These are phyloP conservation scores for Clonostachys rosea DNA, from an alignment of 2,329 filamentous ascomycete species.

Conservation along the genomic window DNA sequence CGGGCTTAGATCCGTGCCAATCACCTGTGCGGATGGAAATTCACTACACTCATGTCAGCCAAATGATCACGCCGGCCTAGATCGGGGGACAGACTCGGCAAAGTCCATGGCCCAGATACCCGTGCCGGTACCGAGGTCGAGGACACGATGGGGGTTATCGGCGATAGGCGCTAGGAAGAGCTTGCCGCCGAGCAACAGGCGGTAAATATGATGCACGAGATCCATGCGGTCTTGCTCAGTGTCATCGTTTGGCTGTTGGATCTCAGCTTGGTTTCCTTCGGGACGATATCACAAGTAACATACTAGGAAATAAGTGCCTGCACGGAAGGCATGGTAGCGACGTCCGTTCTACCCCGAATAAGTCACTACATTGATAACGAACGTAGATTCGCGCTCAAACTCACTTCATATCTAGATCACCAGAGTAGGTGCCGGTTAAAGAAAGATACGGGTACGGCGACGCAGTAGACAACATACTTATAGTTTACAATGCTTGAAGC, in stretches of 20 bases:
- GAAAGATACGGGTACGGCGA: too few relatives aligned
- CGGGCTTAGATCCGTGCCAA: constrained; percentile 32
- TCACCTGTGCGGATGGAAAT: constrained; percentile 20
- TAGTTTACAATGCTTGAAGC: too few relatives aligned
- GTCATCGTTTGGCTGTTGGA: constrained; percentile 20
- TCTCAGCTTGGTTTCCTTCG: too few relatives aligned
- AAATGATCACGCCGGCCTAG: neutral
- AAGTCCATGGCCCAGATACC: constrained; percentile 25
- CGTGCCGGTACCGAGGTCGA: constrained; percentile 39
- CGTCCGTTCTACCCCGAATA: too few relatives aligned
- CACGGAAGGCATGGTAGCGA: too few relatives aligned
- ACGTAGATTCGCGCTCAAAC: too few relatives aligned
- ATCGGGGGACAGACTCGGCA: constrained; percentile 5
- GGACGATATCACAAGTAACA: too few relatives aligned
- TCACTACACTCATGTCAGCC: constrained; percentile 1
- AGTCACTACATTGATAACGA: too few relatives aligned
- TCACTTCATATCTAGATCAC: too few relatives aligned
- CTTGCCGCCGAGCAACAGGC: constrained; percentile 21
- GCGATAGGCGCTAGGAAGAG: constrained; percentile 28
- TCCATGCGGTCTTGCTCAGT: constrained; percentile 30
- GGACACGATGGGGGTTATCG: constrained; percentile 15
- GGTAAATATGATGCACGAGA: constrained; percentile 27
- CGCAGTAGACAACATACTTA: too few relatives aligned
- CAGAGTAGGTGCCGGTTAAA: too few relatives aligned
- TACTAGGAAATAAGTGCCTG: too few relatives aligned